Conservation (phyloP, 2,329 filamentous ascomycete genomes). For the Phyllosticta citriasiana region DNA sequence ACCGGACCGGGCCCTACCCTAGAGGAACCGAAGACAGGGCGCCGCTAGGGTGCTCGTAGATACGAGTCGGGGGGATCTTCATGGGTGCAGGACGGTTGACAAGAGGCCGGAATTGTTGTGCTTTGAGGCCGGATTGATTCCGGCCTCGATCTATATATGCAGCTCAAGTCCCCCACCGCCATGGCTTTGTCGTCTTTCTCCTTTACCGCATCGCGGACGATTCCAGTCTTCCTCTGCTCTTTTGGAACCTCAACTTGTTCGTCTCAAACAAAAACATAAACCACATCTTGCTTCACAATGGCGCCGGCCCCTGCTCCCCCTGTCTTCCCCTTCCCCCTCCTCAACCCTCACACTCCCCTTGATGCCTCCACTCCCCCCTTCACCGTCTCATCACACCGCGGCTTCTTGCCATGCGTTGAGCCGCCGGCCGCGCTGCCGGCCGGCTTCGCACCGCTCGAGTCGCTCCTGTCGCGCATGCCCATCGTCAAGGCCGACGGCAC, state of each 20-base stretch:
- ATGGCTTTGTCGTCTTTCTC: background rate
- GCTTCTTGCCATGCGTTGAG: slow-evolving; percentile 58
- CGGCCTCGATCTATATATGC: slow-evolving; percentile 18
- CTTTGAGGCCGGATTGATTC: slow-evolving; percentile 22
- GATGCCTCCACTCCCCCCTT: slow-evolving; percentile 60
- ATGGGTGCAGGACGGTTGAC: background rate
- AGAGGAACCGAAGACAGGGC: background rate
- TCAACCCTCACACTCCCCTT: slow-evolving; percentile 52
- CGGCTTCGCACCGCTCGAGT: slow-evolving; percentile 64
- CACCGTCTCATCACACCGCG: slow-evolving; percentile 66
- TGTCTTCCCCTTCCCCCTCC: slow-evolving; percentile 46
- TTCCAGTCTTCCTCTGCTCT: background rate
- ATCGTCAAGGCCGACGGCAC: slow-evolving; percentile 63
- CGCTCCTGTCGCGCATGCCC: slow-evolving; percentile 66
- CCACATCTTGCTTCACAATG: background rate
- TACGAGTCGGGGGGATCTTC: background rate
- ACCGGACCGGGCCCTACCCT: background rate
- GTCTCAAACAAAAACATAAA: background rate
- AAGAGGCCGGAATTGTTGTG: slow-evolving; percentile 23
- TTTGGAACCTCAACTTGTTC: background rate
- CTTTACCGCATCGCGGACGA: background rate
- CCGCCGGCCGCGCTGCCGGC: slow-evolving; percentile 49
- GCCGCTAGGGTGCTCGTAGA: background rate
- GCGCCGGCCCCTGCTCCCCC: slow-evolving; percentile 8
- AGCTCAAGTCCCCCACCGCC: background rate